Evolutionary conservation across 1,139 yeast genomes (phyloP).

Genomic region (Hansenula sp.): DNA sequence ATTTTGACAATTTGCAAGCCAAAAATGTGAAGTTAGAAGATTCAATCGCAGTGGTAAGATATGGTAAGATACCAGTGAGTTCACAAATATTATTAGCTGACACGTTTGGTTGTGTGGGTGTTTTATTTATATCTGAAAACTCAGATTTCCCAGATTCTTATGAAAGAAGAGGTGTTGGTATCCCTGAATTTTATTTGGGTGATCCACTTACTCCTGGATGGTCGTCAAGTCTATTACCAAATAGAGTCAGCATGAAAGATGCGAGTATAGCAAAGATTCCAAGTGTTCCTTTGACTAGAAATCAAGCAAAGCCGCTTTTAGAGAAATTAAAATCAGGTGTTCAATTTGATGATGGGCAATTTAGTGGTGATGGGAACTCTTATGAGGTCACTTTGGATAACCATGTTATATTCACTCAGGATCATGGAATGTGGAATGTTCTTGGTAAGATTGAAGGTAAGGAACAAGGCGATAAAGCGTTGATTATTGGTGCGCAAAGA

Average conservation of each 20-base stretch:
- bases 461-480: slow-evolving; percentile 72
- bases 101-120: slow-evolving; percentile 46
- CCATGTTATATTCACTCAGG: slow-evolving; percentile 46
- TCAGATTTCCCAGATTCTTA: slow-evolving; percentile 37
- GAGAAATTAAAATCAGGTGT: slow-evolving; percentile 45
- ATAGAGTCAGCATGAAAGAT: slow-evolving; percentile 35
- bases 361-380: slow-evolving; percentile 30
- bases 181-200: slow-evolving; percentile 66
- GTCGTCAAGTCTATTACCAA: slow-evolving; percentile 39
- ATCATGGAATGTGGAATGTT: slow-evolving; percentile 75
- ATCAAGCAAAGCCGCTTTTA: slow-evolving; percentile 55
- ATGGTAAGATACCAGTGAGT: slow-evolving; percentile 47
- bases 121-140: slow-evolving; percentile 38
- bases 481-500: slow-evolving; percentile 80
- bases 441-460: slow-evolving; percentile 74
- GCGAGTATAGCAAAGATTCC: slow-evolving; percentile 65
- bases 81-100: slow-evolving; percentile 51
- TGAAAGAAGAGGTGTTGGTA: slow-evolving; percentile 62
- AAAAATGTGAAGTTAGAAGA: slow-evolving; percentile 31
- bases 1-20: slow-evolving; percentile 41
- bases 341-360: slow-evolving; percentile 30
- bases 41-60: slow-evolving; percentile 56
- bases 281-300: slow-evolving; percentile 68
- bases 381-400: slow-evolving; percentile 35
- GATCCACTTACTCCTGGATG: slow-evolving; percentile 80